These are phyloP conservation scores for Penicillium flavigenum DNA, from an alignment of 495 filamentous ascomycete species.

Conservation along the genomic window DNA sequence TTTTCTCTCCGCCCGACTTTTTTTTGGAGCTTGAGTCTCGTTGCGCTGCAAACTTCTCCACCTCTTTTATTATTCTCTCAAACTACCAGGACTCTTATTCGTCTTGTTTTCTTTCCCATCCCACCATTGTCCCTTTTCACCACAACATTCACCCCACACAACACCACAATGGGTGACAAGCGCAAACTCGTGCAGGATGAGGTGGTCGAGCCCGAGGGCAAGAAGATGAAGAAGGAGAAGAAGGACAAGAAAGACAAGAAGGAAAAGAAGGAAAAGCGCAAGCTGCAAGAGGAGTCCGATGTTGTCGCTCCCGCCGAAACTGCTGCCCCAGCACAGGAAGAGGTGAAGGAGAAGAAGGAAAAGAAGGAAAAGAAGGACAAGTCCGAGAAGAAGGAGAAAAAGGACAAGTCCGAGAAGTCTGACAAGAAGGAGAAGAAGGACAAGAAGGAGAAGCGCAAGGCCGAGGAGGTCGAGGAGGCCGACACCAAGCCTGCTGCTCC, in stretches of 20 bases:
- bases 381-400: constrained; percentile 21
- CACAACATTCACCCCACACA: background rate
- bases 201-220: constrained; percentile 34
- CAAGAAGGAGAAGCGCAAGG: constrained; percentile 13
- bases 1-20: constrained; percentile 31
- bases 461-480: background rate
- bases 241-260: constrained; percentile 35
- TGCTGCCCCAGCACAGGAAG: constrained; percentile 2
- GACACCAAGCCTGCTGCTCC: constrained; percentile 7
- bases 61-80: constrained; percentile 1
- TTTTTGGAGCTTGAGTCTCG: constrained; percentile 23
- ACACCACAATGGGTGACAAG: constrained; percentile 43
- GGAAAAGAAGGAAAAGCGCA: constrained; percentile 28
- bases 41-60: constrained; percentile 9
- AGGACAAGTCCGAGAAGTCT: constrained; percentile 18
- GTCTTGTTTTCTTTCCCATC: background rate
- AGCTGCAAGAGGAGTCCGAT: constrained; percentile 22
- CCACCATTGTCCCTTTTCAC: background rate
- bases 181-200: constrained; percentile 44
- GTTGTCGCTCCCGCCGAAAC: constrained; percentile 11
- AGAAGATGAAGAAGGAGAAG: constrained; percentile 43
- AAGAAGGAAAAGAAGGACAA: constrained; percentile 25
- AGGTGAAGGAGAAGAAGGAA: constrained; percentile 21
- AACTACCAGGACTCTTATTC: background rate
- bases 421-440: constrained; percentile 8